These are phyloP conservation scores for Talaromyces sp. DNA, from an alignment of 2,329 filamentous ascomycete species.

Conservation along the genomic window DNA sequence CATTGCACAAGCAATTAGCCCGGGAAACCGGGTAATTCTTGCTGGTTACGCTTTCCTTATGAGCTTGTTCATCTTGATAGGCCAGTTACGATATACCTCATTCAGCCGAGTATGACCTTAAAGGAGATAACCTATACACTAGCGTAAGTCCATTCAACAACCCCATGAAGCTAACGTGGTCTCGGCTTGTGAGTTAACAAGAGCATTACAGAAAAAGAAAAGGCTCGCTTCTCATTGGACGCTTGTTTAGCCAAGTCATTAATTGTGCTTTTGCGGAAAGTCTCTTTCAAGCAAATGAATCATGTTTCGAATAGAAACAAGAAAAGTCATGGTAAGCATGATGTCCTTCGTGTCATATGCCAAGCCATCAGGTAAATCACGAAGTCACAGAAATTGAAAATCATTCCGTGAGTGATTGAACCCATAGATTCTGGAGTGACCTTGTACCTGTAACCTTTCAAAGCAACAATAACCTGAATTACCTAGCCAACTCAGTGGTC, in stretches of 20 bases:
- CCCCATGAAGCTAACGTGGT: neutral
- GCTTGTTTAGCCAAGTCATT: neutral
- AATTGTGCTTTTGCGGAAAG: neutral
- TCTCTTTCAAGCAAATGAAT: neutral
- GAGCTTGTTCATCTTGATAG: neutral
- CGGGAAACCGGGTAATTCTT: neutral
- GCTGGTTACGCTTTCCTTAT: neutral
- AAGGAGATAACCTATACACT: constrained; percentile 1
- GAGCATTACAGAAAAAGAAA: neutral
- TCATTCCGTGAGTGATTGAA: neutral
- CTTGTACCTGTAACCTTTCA: neutral
- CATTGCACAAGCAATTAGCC: neutral
- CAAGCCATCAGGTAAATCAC: neutral
- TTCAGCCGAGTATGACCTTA: neutral
- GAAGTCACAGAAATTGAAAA: neutral
- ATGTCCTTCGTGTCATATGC: neutral
- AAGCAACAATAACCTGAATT: neutral
- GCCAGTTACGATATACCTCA: neutral
- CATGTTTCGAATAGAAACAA: neutral
- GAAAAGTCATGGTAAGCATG: neutral
- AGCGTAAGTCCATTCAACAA: neutral
- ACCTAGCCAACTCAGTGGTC: neutral
- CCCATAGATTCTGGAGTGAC: neutral
- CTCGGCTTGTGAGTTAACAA: neutral
- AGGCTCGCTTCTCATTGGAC: neutral